Conservation (phyloP, 164 flowering plant genomes). For the Cinnamomum chago region DNA sequence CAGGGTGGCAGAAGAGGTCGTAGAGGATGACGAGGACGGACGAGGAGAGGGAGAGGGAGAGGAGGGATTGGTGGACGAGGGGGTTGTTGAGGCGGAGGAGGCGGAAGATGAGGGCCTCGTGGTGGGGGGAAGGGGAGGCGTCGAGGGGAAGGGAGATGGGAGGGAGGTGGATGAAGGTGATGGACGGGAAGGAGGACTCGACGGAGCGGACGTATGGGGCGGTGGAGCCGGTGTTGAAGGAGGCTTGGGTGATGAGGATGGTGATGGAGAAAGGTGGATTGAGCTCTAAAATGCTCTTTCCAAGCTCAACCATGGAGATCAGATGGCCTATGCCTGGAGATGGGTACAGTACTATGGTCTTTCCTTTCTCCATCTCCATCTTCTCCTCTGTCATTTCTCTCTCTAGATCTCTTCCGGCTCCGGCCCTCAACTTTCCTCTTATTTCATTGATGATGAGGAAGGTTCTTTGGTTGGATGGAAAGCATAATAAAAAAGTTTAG, state of each 20-base stretch:
- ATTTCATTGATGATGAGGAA: too few species aligned
- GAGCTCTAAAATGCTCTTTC: slow-evolving; percentile 19
- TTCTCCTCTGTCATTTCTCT: neutral
- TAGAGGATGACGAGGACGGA: slow-evolving; percentile 23
- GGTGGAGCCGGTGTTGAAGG: slow-evolving; percentile 12
- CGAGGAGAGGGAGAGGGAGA: slow-evolving; percentile 13
- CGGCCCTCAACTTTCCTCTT: too few species aligned
- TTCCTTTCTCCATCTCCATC: neutral
- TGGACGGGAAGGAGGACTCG: slow-evolving; percentile 16
- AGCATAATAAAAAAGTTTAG: too few species aligned
- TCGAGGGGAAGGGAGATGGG: neutral
- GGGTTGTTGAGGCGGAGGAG: slow-evolving; percentile 28
- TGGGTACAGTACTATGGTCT: slow-evolving; percentile 11
- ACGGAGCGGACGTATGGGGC: slow-evolving; percentile 26
- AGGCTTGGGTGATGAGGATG: slow-evolving; percentile 23
- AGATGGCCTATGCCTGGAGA: slow-evolving; percentile 35
- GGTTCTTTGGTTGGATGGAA: too few species aligned
- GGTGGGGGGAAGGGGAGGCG: slow-evolving; percentile 11
- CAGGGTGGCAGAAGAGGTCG: slow-evolving; percentile 32
- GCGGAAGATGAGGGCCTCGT: slow-evolving; percentile 11
- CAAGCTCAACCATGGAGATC: slow-evolving; percentile 36
- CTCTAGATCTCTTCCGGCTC: too few species aligned
- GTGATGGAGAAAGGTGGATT: slow-evolving; percentile 3
- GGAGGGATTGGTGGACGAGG: slow-evolving; percentile 19
- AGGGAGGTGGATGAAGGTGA: slow-evolving; percentile 32